Base-by-base conservation (phyloP, 2,329 filamentous ascomycete genomes). In the Calonectria pauciramosa region DNA sequence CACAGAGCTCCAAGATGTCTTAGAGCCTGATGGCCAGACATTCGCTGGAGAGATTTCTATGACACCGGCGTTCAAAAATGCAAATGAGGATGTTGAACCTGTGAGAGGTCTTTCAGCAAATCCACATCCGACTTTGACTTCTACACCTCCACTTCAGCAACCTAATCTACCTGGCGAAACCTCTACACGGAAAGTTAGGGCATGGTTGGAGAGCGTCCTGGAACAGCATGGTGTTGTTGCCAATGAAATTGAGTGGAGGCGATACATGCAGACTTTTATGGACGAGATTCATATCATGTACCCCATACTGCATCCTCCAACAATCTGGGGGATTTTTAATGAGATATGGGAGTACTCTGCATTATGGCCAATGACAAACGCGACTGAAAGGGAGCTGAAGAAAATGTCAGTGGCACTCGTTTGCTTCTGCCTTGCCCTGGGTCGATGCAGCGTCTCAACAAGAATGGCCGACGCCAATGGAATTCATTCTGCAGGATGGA, bases 31-130 rank as follows among this genome's bases (percentile, higher is more conserved):
- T 32, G 73, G 76, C 6, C 76, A 78, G 11, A 78, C 76, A 2
- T 78, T 78, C 52, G 76, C 76, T 1, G 76, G 76, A 26, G 76
- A 78, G 32, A 74, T 77, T 30, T 66, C 76, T 3, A 78, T 78
- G 49, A 72, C 67, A 20, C 76, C 76, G 7, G 56, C 59, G 13
- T 72, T 78, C 16, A 69, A 74, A 28, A 71, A 77, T 41, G 75
- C 69, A 1, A 65, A 54, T 20, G 75, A 76, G 2, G 30, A 8
- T 14, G 18, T 64, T 16, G 64, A 76, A 20, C 36, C 18, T 8
- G 26, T 44, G 23, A 66, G 59, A 23, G n/a, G 51, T 8, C 30
- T 36, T 7, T n/a, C 34, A 16, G n/a, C 23, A 14, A 44, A 63
- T 4, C 63, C 32, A 23, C 26, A 56, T 14, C 1, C 47, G 5